phyloP scores from a whole-genome alignment of 768 basidiomycete genomes.

The Lentinula lateritia region DNA sequence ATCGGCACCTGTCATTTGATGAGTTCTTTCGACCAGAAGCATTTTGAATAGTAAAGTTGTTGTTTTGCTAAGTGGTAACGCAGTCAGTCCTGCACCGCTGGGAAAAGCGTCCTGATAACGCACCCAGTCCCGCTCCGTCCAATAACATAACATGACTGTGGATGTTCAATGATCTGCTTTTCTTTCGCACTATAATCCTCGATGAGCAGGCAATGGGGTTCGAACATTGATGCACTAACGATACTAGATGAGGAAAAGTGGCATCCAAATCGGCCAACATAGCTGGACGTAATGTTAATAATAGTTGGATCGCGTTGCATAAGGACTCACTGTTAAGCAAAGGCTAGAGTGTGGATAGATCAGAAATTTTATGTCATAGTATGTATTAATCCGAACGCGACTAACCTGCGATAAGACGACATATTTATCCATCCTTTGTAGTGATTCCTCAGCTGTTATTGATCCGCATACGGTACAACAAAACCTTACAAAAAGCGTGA shows the following conservation, averaged over 20 bases:
- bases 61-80: conserved; percentile 31
- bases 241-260: conserved; percentile 37
- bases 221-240: conserved; percentile 21
- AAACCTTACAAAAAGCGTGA: conserved; percentile 49
- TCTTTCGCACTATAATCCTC: conserved; percentile 34
- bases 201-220: background rate
- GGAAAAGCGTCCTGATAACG: conserved; percentile 2
- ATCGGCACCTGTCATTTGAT: conserved; percentile 28
- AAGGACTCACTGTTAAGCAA: conserved; percentile 8
- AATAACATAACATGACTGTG: conserved; percentile 57
- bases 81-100: conserved; percentile 30
- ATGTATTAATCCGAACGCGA: background rate
- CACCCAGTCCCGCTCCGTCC: conserved; percentile 75
- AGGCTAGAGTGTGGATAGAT: background rate
- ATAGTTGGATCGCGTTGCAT: background rate
- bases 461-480: background rate
- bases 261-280: conserved; percentile 48
- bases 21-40: conserved; percentile 58
- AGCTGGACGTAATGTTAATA: conserved; percentile 21
- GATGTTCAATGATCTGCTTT: conserved; percentile 53
- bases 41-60: conserved; percentile 78
- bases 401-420: conserved; percentile 35
- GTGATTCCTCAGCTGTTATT: background rate
- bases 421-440: conserved; percentile 37
- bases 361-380: background rate